Percentiles rank a stretch among this genome's conserved stretches.
These are phyloP conservation scores for Spergularia bocconei DNA, from an alignment of 148 eudicot genomes.

Conservation along the genomic window DNA sequence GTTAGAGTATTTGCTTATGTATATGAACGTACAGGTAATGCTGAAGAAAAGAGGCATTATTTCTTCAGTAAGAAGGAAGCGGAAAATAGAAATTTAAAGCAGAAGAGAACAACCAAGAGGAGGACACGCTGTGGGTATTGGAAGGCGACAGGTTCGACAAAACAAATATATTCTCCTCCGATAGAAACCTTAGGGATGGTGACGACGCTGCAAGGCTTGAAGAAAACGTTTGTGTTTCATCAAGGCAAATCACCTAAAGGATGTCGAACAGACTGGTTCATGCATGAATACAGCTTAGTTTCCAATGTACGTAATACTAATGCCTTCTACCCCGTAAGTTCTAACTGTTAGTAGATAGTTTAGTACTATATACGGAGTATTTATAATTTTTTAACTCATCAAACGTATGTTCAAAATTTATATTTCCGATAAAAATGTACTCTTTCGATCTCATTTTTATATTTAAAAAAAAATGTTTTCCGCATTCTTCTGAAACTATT, in stretches of 20 bases:
- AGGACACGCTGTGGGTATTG: slow-evolving; percentile 38
- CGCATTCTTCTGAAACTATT: too few species aligned
- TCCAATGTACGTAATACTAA: background rate
- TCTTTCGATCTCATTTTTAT: too few species aligned
- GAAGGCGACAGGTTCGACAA: slow-evolving; percentile 36
- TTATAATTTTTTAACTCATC: too few species aligned
- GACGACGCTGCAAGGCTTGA: slow-evolving; percentile 40
- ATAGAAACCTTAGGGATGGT: slow-evolving; percentile 14
- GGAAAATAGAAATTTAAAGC: slow-evolving; percentile 25
- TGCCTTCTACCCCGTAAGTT: background rate
- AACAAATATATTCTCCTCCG: slow-evolving; percentile 32
- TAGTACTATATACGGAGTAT: too few species aligned
- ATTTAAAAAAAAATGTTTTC: too few species aligned
- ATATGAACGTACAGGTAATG: slow-evolving; percentile 22
- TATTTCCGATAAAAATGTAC: too few species aligned
- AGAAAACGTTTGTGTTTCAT: slow-evolving; percentile 50
- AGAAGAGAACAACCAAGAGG: slow-evolving; percentile 5
- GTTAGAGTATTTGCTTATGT: background rate
- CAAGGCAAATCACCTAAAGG: slow-evolving; percentile 43
- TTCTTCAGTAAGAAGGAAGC: slow-evolving; percentile 36
- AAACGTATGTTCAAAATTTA: too few species aligned
- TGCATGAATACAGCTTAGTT: slow-evolving; percentile 62
- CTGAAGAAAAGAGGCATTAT: slow-evolving; percentile 37
- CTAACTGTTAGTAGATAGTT: too few species aligned
- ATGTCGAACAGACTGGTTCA: slow-evolving; percentile 52